Conservation (phyloP, 2,329 filamentous ascomycete genomes). For the Colletotrichum tanaceti region DNA sequence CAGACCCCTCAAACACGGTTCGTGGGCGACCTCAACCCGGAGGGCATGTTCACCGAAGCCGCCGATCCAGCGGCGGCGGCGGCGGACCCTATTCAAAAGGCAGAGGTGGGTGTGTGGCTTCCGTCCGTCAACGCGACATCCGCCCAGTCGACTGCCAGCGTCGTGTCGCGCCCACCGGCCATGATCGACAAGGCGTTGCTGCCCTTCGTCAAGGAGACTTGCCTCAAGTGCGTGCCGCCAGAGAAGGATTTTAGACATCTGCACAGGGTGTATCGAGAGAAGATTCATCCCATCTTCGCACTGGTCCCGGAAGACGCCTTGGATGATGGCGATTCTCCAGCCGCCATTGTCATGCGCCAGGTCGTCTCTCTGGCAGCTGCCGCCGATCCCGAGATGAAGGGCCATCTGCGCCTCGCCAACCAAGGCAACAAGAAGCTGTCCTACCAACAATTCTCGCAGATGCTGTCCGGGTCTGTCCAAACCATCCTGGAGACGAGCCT, state of each 20-base stretch:
- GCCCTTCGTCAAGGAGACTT: constrained; percentile 59
- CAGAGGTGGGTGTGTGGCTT: constrained; percentile 69
- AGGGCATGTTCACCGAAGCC: constrained; percentile 69
- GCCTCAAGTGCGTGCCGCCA: constrained; percentile 61
- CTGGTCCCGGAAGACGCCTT: constrained; percentile 57
- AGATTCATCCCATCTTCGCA: constrained; percentile 67
- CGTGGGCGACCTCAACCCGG: constrained; percentile 69
- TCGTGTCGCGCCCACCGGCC: constrained; percentile 46
- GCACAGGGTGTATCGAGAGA: constrained; percentile 60
- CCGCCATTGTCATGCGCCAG: constrained; percentile 61
- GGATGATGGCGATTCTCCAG: constrained; percentile 48
- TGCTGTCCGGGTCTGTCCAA: constrained; percentile 61
- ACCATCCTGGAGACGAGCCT: constrained; percentile 65
- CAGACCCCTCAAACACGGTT: constrained; percentile 54
- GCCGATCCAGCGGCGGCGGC: constrained; percentile 55
- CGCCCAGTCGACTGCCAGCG: constrained; percentile 48
- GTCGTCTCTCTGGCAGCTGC: constrained; percentile 67
- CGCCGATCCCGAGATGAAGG: constrained; percentile 58
- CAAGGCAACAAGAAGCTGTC: constrained; percentile 53
- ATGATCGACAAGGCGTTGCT: constrained; percentile 54
- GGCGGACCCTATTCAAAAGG: constrained; percentile 56
- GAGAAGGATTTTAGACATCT: constrained; percentile 59
- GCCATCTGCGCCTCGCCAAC: constrained; percentile 58
- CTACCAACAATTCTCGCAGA: constrained; percentile 61
- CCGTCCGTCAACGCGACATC: constrained; percentile 47